phyloP scores from a whole-genome alignment of 139 green algal species.

The Parachlorella kessleri region DNA sequence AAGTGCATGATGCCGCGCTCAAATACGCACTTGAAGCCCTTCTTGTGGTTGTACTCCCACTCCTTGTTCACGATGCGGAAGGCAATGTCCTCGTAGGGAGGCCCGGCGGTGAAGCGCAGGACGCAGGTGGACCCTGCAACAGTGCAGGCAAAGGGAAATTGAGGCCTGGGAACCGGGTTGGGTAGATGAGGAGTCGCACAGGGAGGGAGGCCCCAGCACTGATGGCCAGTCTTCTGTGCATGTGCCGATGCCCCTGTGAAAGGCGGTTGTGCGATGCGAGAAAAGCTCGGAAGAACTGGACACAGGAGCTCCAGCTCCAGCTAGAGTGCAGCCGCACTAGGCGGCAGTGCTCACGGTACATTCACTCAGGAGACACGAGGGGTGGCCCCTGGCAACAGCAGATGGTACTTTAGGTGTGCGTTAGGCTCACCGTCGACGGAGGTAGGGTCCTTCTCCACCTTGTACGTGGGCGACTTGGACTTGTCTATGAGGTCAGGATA shows the following conservation, averaged over 20 bases:
- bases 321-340: not conserved
- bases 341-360: too few relatives aligned
- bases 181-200: too few relatives aligned
- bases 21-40: slow-evolving; percentile 96
- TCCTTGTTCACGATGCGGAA: slow-evolving; percentile 96
- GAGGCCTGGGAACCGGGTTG: too few relatives aligned
- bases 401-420: too few relatives aligned
- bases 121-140: slow-evolving; percentile 79
- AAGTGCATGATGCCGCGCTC: slow-evolving; percentile 98
- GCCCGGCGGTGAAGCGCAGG: slow-evolving; percentile 92
- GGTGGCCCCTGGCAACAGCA: too few relatives aligned
- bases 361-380: too few relatives aligned
- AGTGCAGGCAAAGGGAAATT: not conserved
- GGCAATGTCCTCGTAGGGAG: slow-evolving; percentile 95
- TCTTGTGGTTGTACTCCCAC: slow-evolving; percentile 22
- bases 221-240: not conserved
- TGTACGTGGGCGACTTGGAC: slow-evolving; percentile 59
- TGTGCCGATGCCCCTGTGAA: not conserved
- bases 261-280: not conserved
- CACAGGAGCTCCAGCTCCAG: not conserved
- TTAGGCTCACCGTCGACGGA: slow-evolving; percentile 55
- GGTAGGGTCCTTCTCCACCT: slow-evolving; percentile 71
- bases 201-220: too few relatives aligned
- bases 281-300: not conserved
- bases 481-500: slow-evolving; percentile 98